Conservation (phyloP, 495 filamentous ascomycete genomes). For the Parmelia sp. region DNA sequence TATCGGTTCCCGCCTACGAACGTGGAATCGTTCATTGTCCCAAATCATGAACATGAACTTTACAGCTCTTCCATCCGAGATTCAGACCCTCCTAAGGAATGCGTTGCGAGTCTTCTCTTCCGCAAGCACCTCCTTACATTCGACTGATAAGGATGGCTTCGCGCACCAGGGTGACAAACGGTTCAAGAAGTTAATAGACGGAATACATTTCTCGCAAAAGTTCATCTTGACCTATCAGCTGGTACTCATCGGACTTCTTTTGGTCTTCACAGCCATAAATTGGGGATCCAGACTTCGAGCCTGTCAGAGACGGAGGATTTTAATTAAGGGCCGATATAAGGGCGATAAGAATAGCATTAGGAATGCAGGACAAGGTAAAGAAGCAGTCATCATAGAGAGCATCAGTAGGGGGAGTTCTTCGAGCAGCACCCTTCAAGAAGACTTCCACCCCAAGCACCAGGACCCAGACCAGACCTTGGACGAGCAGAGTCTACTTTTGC, state of each 20-base stretch:
- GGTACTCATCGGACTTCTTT: slow-evolving; percentile 13
- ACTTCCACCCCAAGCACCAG: slow-evolving; percentile 3
- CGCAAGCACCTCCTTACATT: not conserved
- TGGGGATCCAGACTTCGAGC: slow-evolving; percentile 5
- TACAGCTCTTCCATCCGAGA: not conserved
- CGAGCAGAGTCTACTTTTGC: slow-evolving; percentile 18
- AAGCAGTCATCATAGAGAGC: not conserved
- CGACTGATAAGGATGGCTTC: slow-evolving; percentile 13
- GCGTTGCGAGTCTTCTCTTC: not conserved
- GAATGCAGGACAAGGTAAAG: not conserved
- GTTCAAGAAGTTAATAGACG: slow-evolving; percentile 16
- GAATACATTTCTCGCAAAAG: slow-evolving; percentile 14
- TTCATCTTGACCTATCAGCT: slow-evolving; percentile 21
- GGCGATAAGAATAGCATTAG: not conserved
- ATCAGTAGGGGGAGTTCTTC: slow-evolving; percentile 16
- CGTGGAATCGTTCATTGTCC: not conserved
- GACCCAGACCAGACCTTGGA: not conserved
- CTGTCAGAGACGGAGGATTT: slow-evolving; percentile 12
- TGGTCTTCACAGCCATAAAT: slow-evolving; percentile 12
- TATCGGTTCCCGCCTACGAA: not conserved
- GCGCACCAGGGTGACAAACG: not conserved
- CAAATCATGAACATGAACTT: not conserved
- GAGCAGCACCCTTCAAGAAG: slow-evolving; percentile 19
- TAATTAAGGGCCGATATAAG: not conserved
- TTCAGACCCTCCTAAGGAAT: not conserved